phyloP scores from a whole-genome alignment of 495 filamentous ascomycete genomes.

The Daldinia childiae region DNA sequence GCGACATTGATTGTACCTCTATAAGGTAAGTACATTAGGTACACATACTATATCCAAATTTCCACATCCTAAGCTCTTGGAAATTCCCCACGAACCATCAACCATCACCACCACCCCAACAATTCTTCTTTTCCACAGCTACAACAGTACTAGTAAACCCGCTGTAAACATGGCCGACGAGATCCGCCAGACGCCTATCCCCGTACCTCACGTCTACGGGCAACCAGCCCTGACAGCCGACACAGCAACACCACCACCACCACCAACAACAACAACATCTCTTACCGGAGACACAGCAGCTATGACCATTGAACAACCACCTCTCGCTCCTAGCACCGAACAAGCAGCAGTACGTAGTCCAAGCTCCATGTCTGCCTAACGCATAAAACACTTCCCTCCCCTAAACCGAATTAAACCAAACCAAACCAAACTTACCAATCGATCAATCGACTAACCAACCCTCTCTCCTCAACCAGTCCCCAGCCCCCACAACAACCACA shows the following conservation, averaged over 20 bases:
- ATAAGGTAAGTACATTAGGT: not conserved
- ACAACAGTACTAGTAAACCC: not conserved
- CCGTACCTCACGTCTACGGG: slow-evolving; percentile 40
- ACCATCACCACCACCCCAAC: not conserved
- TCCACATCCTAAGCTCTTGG: not conserved
- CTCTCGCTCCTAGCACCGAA: slow-evolving; percentile 27
- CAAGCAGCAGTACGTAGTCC: slow-evolving; percentile 35
- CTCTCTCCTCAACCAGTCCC: slow-evolving; percentile 29
- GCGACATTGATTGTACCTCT: not conserved
- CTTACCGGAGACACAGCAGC: not conserved
- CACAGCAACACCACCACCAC: not conserved
- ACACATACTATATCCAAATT: not conserved
- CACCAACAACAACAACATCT: not conserved
- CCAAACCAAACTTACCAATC: not conserved
- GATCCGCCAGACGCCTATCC: slow-evolving; percentile 38
- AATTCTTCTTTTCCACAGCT: not conserved
- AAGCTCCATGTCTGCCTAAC: not conserved
- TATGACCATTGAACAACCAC: slow-evolving; percentile 12
- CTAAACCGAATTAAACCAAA: too few species aligned
- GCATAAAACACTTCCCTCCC: not conserved
- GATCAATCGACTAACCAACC: slow-evolving; percentile 26
- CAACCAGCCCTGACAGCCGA: slow-evolving; percentile 32
- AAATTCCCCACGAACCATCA: slow-evolving; percentile 4
- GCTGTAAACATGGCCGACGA: slow-evolving; percentile 40
- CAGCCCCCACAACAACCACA: slow-evolving; percentile 25